A percentile compares a stretch with the other conserved stretches of the same genome.
Conservation (phyloP, 1,139 yeast species). For the Pichiaceae sp. region DNA sequence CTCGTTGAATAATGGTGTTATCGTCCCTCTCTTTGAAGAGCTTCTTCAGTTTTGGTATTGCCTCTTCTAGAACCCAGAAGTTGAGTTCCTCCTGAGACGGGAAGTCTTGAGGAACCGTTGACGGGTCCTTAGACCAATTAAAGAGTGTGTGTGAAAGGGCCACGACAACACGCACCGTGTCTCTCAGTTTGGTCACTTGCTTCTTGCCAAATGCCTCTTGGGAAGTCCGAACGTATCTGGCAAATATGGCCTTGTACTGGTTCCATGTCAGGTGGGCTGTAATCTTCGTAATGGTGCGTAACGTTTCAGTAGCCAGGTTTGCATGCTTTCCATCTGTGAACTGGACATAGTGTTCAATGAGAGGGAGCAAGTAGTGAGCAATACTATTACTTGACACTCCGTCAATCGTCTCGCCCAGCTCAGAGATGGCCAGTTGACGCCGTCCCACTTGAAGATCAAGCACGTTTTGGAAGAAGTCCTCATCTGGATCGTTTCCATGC, state of each 20-base stretch:
- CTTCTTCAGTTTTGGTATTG: constrained; percentile 56
- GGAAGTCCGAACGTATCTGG: constrained; percentile 59
- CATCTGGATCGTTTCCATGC: constrained; percentile 58
- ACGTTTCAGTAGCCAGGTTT: constrained; percentile 67
- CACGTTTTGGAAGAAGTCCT: constrained; percentile 74
- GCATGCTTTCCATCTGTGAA: constrained; percentile 56
- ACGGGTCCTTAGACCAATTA: constrained; percentile 24
- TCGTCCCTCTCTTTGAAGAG: constrained; percentile 60
- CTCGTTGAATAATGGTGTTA: constrained; percentile 66
- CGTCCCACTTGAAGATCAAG: constrained; percentile 80
- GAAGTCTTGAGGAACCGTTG: constrained; percentile 17
- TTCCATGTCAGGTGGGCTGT: constrained; percentile 61
- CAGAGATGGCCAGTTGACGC: constrained; percentile 73
- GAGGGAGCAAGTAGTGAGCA: constrained; percentile 75
- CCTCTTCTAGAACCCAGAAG: constrained; percentile 43
- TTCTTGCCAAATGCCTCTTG: constrained; percentile 12
- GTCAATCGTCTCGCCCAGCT: constrained; percentile 37
- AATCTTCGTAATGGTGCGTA: constrained; percentile 53
- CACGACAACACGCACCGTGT: constrained; percentile 54
- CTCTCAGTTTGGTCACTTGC: constrained; percentile 47
- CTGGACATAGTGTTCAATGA: constrained; percentile 69
- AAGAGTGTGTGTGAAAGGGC: constrained; percentile 50
- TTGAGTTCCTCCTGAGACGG: constrained; percentile 39
- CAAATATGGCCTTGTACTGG: constrained; percentile 69
- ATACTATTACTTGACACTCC: constrained; percentile 49